These are phyloP conservation scores for Phytopythium mirpurense DNA, from an alignment of 352 stramenopile genomes.

Conservation along the genomic window DNA sequence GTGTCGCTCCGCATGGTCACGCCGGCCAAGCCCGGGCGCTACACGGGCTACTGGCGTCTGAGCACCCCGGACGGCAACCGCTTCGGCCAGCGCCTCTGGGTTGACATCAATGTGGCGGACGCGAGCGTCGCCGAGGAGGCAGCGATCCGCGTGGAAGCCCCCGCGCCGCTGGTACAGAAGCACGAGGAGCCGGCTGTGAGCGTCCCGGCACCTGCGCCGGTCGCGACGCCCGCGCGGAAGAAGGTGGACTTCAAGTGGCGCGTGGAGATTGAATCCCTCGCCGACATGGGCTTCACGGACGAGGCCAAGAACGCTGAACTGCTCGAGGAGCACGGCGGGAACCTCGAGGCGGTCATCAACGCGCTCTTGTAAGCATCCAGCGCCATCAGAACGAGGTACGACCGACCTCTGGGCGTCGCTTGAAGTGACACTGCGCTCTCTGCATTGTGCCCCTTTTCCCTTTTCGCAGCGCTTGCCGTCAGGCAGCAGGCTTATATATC, in stretches of 20 bases:
- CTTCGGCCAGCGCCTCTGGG: slow-evolving; percentile 87
- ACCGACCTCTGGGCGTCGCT: not conserved
- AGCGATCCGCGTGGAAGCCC: slow-evolving; percentile 24
- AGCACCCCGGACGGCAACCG: slow-evolving; percentile 69
- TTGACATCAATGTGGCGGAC: slow-evolving; percentile 77
- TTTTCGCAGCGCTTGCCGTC: not conserved
- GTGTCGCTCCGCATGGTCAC: slow-evolving; percentile 72
- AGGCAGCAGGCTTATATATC: slow-evolving; percentile 3
- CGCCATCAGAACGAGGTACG: too few species aligned
- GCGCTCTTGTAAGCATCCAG: slow-evolving; percentile 22
- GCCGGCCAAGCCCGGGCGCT: slow-evolving; percentile 54
- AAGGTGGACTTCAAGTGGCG: slow-evolving; percentile 46
- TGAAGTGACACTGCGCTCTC: not conserved
- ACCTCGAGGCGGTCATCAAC: slow-evolving; percentile 65
- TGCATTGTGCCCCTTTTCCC: not conserved
- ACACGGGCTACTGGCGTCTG: slow-evolving; percentile 89
- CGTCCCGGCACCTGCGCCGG: slow-evolving; percentile 23
- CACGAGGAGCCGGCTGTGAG: slow-evolving; percentile 12
- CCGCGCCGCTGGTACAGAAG: slow-evolving; percentile 21
- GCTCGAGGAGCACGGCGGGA: slow-evolving; percentile 48
- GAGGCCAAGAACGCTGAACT: slow-evolving; percentile 46
- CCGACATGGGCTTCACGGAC: slow-evolving; percentile 72
- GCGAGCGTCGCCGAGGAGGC: slow-evolving; percentile 24
- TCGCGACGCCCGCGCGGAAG: slow-evolving; percentile 14
- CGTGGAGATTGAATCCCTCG: slow-evolving; percentile 36